Evolutionary conservation across 108 stramenopile species (phyloP).

Genomic region (Epipyxis sp.): DNA sequence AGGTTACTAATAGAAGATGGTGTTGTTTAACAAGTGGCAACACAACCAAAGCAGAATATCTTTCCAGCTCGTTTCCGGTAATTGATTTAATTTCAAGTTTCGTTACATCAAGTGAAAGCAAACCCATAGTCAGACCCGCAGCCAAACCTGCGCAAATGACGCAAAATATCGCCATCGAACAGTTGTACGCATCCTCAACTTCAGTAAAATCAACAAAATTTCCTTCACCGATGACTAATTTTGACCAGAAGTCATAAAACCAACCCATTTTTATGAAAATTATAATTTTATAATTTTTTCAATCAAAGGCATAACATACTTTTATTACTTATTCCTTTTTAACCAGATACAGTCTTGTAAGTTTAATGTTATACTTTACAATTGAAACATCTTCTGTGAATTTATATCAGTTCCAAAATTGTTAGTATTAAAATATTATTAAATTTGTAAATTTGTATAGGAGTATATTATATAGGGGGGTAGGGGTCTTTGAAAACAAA

Average conservation of each 20-base stretch:
- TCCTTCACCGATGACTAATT: not conserved
- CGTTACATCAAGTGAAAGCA: conserved; percentile 77
- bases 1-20: conserved; percentile 82
- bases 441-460: too few relatives aligned
- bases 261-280: too few relatives aligned
- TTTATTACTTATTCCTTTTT: too few relatives aligned
- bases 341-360: too few relatives aligned
- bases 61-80: conserved; percentile 39
- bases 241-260: not conserved
- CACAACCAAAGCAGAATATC: conserved; percentile 42
- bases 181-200: not conserved
- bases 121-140: conserved; percentile 87
- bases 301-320: too few relatives aligned
- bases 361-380: too few relatives aligned
- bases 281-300: too few relatives aligned
- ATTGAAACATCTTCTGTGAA: too few relatives aligned
- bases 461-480: too few relatives aligned
- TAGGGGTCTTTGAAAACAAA: too few relatives aligned
- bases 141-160: conserved; percentile 76
- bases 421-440: too few relatives aligned
- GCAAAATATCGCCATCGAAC: conserved; percentile 52
- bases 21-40: conserved; percentile 59
- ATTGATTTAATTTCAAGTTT: conserved; percentile 60
- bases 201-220: conserved; percentile 1
- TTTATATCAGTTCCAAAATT: too few relatives aligned